Evolutionary conservation across 371 early-diverging fungal genomes (phyloP), one percentile per base, ranked within the genome.

Genomic region (Mucor irregularis): DNA sequence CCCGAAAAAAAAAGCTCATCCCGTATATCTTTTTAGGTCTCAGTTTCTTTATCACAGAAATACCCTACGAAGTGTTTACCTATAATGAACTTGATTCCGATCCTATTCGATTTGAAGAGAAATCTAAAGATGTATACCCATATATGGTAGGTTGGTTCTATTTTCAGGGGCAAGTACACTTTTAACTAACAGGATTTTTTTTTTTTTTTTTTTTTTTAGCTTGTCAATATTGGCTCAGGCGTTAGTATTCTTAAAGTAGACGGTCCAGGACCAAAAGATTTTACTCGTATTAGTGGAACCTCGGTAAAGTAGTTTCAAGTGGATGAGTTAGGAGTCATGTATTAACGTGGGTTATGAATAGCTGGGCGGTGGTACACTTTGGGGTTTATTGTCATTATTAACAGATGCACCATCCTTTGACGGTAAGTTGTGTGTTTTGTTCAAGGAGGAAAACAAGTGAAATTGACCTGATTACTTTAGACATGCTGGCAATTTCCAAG

Each of bases 321-420:
- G 13, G 10, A 38, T 17, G 14, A 21, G 21, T 43, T 30, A 10
- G 7, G n/a, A 22, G 5, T 38, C 19, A 4, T 38, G 5, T 17
- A 38, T 5, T 38, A 19, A 21, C 13, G 14, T 24, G 10, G 11
- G 4, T n/a, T 34, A 11, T 34, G 0, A 40, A 21, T 40, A 86
- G 83, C 79, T 97, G 52, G 98, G 98, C 49, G 98, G 98, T 42
- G 98, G 97, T 49, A 98, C 98, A 11, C 80, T 96, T 14, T 96
- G 96, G 96, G 98, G 98, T 4, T 74, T 98, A 30, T 68, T 94
- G 44, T 85, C 92, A 2, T 61, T 95, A 47, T 73, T 98, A 55
- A 95, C 95, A 16, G 86, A 90, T 33, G 85, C 84, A 25, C 73
- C 76, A 49, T 85, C 89, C 24, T 98, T 94, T 62, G 97, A 98